phyloP scores from a whole-genome alignment of 2,329 filamentous ascomycete species.

The Thermothelomyces thermophilus region DNA sequence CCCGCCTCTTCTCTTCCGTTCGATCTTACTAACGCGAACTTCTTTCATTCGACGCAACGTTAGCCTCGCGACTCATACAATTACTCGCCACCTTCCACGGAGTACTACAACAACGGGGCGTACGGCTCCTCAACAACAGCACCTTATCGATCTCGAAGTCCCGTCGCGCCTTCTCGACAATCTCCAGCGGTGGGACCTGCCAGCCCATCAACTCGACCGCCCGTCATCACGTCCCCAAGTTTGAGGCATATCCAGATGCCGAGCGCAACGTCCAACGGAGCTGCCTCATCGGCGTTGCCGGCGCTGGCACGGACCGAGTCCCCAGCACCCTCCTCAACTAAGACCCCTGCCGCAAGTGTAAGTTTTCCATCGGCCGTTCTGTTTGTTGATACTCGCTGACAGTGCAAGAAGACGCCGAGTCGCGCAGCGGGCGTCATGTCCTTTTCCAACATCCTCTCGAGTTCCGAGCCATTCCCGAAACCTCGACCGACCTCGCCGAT shows the following conservation, averaged over 20 bases:
- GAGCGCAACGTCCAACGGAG: constrained; percentile 37
- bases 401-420: constrained; percentile 54
- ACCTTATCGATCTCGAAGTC: constrained; percentile 43
- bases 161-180: constrained; percentile 42
- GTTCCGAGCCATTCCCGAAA: constrained; percentile 58
- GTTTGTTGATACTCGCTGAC: constrained; percentile 13
- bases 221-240: constrained; percentile 43
- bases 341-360: constrained; percentile 34
- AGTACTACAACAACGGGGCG: constrained; percentile 41
- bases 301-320: constrained; percentile 36
- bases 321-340: constrained; percentile 34
- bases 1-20: constrained; percentile 11
- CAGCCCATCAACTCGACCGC: constrained; percentile 37
- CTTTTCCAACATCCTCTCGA: constrained; percentile 89
- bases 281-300: constrained; percentile 29
- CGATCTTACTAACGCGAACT: constrained; percentile 19
- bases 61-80: constrained; percentile 47
- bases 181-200: constrained; percentile 34
- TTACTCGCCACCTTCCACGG: constrained; percentile 37
- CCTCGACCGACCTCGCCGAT: constrained; percentile 30
- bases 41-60: constrained; percentile 19
- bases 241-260: constrained; percentile 38
- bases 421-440: constrained; percentile 86
- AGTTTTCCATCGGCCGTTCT: constrained; percentile 16
- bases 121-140: constrained; percentile 41